Base-by-base conservation (phyloP, 345 rosid genomes). In the Brassica incana region DNA sequence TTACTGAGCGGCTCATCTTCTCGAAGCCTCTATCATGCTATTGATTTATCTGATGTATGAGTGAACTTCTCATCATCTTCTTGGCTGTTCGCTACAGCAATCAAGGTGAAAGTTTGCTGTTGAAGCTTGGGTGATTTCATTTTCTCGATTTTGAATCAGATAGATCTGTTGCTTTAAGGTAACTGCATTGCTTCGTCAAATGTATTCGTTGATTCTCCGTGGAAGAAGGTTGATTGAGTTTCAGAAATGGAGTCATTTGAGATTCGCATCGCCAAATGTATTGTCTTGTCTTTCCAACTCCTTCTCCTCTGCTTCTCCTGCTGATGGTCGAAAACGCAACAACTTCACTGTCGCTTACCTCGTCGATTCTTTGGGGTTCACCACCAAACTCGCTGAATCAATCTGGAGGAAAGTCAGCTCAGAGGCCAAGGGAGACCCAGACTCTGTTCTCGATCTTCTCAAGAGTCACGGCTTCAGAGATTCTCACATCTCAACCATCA, bases 351-450 rank as follows among this genome's bases (percentile, higher is more conserved):
- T 69, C 61, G 58, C 79, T 56, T 76, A 67, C 73, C 73, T 76
- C 67, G 23, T 80, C 65, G 52, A 36, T 7, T 80, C 85, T 5
- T 18, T 79, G 33, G 79, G 85, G n/a, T 27, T 83, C 8, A 1
- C 82, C 2, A 20, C 68, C 7, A 80, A 74, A 4, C 63, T 68
- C 14, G 80, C 80, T 0, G 58, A 50, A 50, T 50, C 58, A 50
- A 50, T 50, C 58, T 50, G 18, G 58, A 50, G 8, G 58, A 50
- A 50, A n/a, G 18, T n/a, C 58, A 50, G 0, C 58, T 50, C 58
- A 5, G 58, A 14, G 7, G 7, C 58, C 58, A 50, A 50, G 16
- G 18, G 10, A 8, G 20, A 58, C 23, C 62, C 62, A 18, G 62
- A 58, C 20, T 58, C 62, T 3, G 62, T 58, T 58, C 62, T 58